Evolutionary conservation across 2,329 filamentous ascomycete genomes (phyloP), one percentile per base, ranked within the genome.

Genomic region (Ceratocystis huliohia): DNA sequence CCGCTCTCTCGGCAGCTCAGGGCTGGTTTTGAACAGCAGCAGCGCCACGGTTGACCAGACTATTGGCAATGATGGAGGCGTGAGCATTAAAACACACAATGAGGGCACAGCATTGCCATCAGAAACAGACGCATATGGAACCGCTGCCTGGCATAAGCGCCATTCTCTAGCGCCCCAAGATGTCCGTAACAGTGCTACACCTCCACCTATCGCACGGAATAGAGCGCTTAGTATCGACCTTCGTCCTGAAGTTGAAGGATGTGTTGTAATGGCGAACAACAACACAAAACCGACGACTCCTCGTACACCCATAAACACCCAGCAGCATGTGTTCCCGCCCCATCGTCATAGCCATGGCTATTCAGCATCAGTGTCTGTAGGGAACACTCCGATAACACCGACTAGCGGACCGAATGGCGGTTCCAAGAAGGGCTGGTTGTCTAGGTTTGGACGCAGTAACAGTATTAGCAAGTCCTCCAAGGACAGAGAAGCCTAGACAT

Each of bases 181-280:
- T 3, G 79, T 81, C 8, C 72, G 76, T 3, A 72, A 75, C 1
- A 78, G 82, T 37, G 79, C 81, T 0, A 84, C 82, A 6, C 82
- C 82, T 2, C 82, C 82, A 3, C 82, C 82, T 1, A 84, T 84
- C 63, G 73, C 79, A 75, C 76, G 81, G 17, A 80, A 78, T 63
- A 74, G 69, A 28, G 66, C 56, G 15, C 57, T 65, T 37, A 70
- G 69, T 37, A 66, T 66, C 44, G 63, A 66, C 46, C 65, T 48
- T n/a, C 44, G 53, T 2, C 28, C 57, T 2, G 67, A 62, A 20
- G 4, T 20, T 15, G 37, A 46, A 25, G 20, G 50, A 25, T 33
- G 65, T 48, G 65, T 50, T 48, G 22, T 37, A 13, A 61, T 48
- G 30, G 45, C 37, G 2, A 46, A 67, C 30, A 25, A 37, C 48